Base-by-base conservation (phyloP, 148 eudicot genomes). In the Linanthus parryae region DNA sequence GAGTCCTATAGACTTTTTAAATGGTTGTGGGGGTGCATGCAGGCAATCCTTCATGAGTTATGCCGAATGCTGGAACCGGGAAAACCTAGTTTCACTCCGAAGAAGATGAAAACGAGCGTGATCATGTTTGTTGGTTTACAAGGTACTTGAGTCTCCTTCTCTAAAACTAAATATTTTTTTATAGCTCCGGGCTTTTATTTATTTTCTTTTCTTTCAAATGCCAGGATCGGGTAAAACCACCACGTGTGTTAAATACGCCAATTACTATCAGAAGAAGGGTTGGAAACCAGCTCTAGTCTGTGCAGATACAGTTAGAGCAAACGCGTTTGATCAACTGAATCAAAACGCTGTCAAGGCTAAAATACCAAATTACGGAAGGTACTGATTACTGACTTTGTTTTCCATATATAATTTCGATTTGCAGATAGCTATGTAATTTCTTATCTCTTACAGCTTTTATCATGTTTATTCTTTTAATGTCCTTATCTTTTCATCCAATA, bases 71-170 rank as follows among this genome's bases (percentile, higher is more conserved):
- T 89, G 78, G 97, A 89, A 77, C 79, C 83, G 12, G 91, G 97
- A 59, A 89, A 85, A 76, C 91, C 95, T n/a, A 39, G 85, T 24
- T 89, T 79, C 62, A 65, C 77, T 23, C 95, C 81, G 7, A 89
- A 82, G 73, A 89, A 89, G 54, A 88, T 84, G 58, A 89, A 89
- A 68, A 41, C 84, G 38, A 77, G 95, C 53, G 68, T 89, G 18
- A 78, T 89, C 52, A 85, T 89, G 97, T 89, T 82, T 73, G 97
- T 89, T 17, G 97, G 97, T 71, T 75, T 89, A 44, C 97, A 89
- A 82, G 97, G 97, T 84, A 80, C 47, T 56, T 47, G 48, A 28
- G 38, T 33, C 17, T 33, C 33, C 41, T 49, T 31, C 27, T 26
- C 21, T 28, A 36, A 20, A n/a, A n/a, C n/a, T n/a, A n/a, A n/a